These are phyloP conservation scores for Phytophthora niederhauseri DNA, from an alignment of 352 stramenopile genomes.

Conservation along the genomic window DNA sequence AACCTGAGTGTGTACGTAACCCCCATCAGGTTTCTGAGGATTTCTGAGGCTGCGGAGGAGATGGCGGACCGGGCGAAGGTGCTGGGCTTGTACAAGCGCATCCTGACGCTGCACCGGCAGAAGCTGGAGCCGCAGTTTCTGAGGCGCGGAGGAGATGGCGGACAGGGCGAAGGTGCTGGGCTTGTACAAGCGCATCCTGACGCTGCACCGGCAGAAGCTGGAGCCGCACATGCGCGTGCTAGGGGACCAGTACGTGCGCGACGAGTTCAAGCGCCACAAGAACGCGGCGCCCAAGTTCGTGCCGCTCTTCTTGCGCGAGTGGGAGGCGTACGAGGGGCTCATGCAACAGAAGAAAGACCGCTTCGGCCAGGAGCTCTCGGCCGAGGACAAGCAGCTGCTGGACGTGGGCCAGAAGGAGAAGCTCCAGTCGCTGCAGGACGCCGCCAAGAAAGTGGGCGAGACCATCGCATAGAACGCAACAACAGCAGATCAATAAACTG, in stretches of 20 bases:
- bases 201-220: conserved; percentile 75
- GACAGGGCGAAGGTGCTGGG: conserved; percentile 54
- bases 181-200: conserved; percentile 83
- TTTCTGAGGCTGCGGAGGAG: background rate
- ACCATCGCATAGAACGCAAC: conserved; percentile 44
- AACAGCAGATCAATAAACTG: background rate
- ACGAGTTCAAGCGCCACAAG: conserved; percentile 90
- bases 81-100: conserved; percentile 76
- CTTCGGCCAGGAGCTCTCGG: conserved; percentile 75
- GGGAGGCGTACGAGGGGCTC: conserved; percentile 69
- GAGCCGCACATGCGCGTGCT: conserved; percentile 85
- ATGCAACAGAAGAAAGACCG: conserved; percentile 60
- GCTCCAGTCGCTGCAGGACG: conserved; percentile 70
- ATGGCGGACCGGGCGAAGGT: conserved; percentile 53
- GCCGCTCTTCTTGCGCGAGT: conserved; percentile 76
- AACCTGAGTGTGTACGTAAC: background rate
- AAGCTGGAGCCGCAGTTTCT: no score
- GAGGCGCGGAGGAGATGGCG: conserved; percentile 26
- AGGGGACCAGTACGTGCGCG: conserved; percentile 82
- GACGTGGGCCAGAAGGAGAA: conserved; percentile 74
- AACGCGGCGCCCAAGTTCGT: conserved; percentile 77
- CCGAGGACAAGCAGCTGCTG: conserved; percentile 60
- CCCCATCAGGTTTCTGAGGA: background rate
- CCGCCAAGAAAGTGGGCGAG: conserved; percentile 71
- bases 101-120: conserved; percentile 75